Base-by-base conservation (phyloP, 768 basidiomycete species). In the Lactarius indigo region DNA sequence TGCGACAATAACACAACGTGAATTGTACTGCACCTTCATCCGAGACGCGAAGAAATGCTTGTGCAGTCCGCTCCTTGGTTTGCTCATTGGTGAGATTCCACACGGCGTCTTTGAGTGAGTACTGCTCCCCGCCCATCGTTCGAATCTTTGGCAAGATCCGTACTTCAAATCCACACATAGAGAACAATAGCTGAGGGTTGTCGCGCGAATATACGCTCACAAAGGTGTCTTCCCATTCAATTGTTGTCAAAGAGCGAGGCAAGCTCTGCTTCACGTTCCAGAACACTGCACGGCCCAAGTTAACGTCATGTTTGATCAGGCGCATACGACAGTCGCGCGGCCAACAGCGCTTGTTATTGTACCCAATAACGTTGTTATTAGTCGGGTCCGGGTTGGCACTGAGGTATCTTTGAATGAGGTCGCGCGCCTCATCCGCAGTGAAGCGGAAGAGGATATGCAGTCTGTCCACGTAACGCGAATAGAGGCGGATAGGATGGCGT, bases 271-370 rank as follows among this genome's bases (percentile, higher is more conserved):
- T 97, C 76, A 98, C 93, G 74, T 99, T 98, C 97, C 96, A 99
- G 79, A 97, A 98, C 10, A 98, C 97, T 2, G 97, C 97, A 68
- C 97, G 86, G 26, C 96, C 97, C 55, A 99, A 82, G 77, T 99
- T 98, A 78, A 98, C 97, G 75, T 99, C 97, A 77, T 99, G 97
- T 79, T 99, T 99, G 83, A 97, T 96, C 64, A 99, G 83, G 39
- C 97, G 84, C 97, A 99, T 99, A 66, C 97, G 90, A 77, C 97
- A 99, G 78, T 99, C 97, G 71, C 96, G 86, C 42, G 97, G 97
- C 97, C 97, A 99, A 79, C 97, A 98, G 59, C 94, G 89, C 78
- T 96, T 97, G 82, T 98, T 98, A 81, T 98, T 98, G 78, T 98
- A 99, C 1, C 96, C 97, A 69, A 98, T 96, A 69, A 98, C 92